Base-by-base conservation (phyloP, 352 stramenopile genomes). In the Pythium sukuiense region DNA sequence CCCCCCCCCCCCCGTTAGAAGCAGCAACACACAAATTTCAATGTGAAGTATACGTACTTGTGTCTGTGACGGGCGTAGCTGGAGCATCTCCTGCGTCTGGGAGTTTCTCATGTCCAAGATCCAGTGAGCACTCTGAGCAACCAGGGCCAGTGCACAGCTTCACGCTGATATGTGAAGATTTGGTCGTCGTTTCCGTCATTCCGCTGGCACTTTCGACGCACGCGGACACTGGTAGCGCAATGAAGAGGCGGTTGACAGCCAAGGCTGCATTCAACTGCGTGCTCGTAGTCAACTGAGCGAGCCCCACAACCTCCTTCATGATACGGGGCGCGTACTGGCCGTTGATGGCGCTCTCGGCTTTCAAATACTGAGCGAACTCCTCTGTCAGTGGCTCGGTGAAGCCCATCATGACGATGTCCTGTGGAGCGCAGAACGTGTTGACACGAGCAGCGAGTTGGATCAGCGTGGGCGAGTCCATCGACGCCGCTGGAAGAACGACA, bases 351-450 rank as follows among this genome's bases (percentile, higher is more conserved):
- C 18, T 33, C 35, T 70, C 41, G 2, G n/a, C 61, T 14, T 55
- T n/a, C 43, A 74, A 5, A 39, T 69, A 74, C 9, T 64, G 27
- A 1, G 56, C 52, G 3, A 67, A 18, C 20, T 63, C 58, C 20
- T 45, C 30, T 6, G 57, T 43, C 8, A 74, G 30, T 26, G 57
- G 35, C 11, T 48, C 26, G 16, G 62, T 67, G 45, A 70, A 67
- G 9, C 61, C 68, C 6, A 74, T 27, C 9, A 74, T 16, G 11
- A 67, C 39, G 13, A 68, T 32, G 32, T 70, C 68, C 14, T 57
- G 6, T 12, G 56, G 20, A 12, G 30, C 53, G 43, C 68, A 74
- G 45, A 74, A 70, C 30, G 41, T 48, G 9, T 65, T 35, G 3
- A 65, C 27, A 14, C 48, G 49, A 5, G 27, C 18, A 12, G 54